Evolutionary conservation across 345 rosid genomes (phyloP), one percentile per base, ranked within the genome.

Genomic region (Sonneratia caseolaris): DNA sequence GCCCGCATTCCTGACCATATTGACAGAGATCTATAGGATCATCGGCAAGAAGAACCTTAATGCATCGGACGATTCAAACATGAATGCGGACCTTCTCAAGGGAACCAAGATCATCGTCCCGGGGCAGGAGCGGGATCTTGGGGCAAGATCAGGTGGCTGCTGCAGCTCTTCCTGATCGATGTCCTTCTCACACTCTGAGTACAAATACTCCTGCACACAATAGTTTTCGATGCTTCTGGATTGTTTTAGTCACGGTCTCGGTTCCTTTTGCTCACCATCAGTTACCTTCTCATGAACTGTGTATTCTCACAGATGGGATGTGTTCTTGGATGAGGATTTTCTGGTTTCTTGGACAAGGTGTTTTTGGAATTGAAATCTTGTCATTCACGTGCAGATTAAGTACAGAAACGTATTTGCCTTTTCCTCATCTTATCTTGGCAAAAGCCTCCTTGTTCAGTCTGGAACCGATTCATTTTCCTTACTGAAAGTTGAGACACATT

Each of bases 91-190:
- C 66, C 85, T 89, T 72, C 84, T 91, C 37, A 89, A 86, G 71
- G 97, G 97, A 66, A 89, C 94, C 49, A 82, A 82, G 69, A 91
- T 91, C 65, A 72, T 89, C 70, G 86, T 91, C 64, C 94, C 97
- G 0, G 76, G 72, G 1, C 88, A 86, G 69, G 86, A 89, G 16
- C 83, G 73, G 68, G 79, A 70, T 72, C 69, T 68, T 16, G 16
- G 64, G n/a, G 74, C 48, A 36, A 77, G 78, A 43, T 79, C 78
- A 69, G 84, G 91, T 70, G 90, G 89, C 9, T 89, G 92, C 77
- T 91, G 97, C 81, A 59, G 64, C 71, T 70, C 68, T 21, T 78
- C 79, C 43, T 84, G 69, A 75, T 72, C 70, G 77, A 51, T 43
- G 55, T 18, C 40, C 7, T 42, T 64, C 9, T 49, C 32, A 21